phyloP scores from a whole-genome alignment of 306 rosid species.

The Mucuna pruriens region DNA sequence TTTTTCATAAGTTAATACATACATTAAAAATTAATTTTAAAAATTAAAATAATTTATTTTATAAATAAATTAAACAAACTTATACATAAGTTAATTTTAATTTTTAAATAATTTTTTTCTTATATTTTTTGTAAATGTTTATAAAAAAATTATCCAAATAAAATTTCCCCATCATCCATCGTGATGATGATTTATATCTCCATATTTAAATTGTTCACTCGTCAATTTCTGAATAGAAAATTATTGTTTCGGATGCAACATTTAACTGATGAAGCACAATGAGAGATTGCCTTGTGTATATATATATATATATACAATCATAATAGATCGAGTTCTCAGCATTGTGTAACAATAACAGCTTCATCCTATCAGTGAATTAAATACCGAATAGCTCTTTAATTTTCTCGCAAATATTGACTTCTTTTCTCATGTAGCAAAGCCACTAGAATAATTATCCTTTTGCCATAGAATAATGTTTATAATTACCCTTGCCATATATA shows the following conservation, averaged over 20 bases:
- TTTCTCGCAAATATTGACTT: neutral
- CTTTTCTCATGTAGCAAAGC: neutral
- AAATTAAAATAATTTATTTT: too few species aligned
- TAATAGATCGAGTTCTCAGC: too few species aligned
- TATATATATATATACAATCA: neutral
- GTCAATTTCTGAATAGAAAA: neutral
- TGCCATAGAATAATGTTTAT: too few species aligned
- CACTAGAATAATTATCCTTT: too few species aligned
- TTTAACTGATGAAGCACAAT: neutral
- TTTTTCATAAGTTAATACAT: too few species aligned
- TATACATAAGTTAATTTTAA: too few species aligned
- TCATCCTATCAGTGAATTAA: neutral
- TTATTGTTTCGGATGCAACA: neutral
- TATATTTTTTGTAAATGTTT: too few species aligned
- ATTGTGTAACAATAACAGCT: neutral
- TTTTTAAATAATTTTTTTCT: too few species aligned
- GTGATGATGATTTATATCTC: neutral
- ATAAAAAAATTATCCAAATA: too few species aligned
- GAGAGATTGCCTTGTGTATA: neutral
- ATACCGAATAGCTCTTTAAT: neutral
- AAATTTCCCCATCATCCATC: neutral
- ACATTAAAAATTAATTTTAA: too few species aligned
- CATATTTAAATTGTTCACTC: neutral
- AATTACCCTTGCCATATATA: too few species aligned
- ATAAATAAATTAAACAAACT: too few species aligned